Percentiles rank a stretch among this genome's conserved stretches.
Conservation (phyloP, 306 rosid genomes). For the Casuarina cunninghamiana region DNA sequence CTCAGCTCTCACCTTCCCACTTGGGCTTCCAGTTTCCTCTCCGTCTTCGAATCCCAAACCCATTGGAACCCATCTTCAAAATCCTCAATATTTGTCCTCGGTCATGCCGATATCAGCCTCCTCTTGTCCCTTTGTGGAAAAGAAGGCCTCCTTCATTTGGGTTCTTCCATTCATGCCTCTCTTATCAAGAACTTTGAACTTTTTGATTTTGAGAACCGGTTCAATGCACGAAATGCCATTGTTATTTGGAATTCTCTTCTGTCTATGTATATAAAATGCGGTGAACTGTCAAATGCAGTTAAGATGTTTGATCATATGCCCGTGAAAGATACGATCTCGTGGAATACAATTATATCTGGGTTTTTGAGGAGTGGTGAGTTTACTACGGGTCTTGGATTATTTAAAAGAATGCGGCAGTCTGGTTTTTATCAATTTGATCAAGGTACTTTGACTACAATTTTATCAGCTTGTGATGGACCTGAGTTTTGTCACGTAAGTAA, state of each 20-base stretch:
- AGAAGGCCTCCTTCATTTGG: conserved; percentile 47
- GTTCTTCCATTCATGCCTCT: conserved; percentile 80
- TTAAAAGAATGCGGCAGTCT: conserved; percentile 44
- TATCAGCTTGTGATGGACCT: conserved; percentile 65
- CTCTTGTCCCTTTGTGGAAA: conserved; percentile 61
- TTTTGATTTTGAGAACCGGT: conserved; percentile 22
- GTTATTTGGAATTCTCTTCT: conserved; percentile 77
- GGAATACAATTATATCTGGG: conserved; percentile 73
- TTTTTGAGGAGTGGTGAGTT: conserved; percentile 51
- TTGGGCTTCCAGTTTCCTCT: conserved; percentile 41
- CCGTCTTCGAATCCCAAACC: conserved; percentile 27
- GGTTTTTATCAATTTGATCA: conserved; percentile 53
- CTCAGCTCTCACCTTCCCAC: conserved; percentile 39
- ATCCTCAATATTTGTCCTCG: conserved; percentile 47
- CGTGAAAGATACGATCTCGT: conserved; percentile 62
- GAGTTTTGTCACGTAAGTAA: conserved; percentile 36
- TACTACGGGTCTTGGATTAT: conserved; percentile 46
- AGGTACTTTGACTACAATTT: conserved; percentile 69
- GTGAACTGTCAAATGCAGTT: conserved; percentile 38
- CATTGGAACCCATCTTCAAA: conserved; percentile 36
- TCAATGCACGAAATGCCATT: conserved; percentile 35
- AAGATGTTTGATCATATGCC: conserved; percentile 68
- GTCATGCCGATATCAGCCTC: conserved; percentile 46
- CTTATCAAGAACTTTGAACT: conserved; percentile 48
- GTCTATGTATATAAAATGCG: conserved; percentile 50